Evolutionary conservation across 371 early-diverging fungal species (phyloP), one percentile per base, ranked within the genome.

Genomic region (Rhizopus arrhizus): DNA sequence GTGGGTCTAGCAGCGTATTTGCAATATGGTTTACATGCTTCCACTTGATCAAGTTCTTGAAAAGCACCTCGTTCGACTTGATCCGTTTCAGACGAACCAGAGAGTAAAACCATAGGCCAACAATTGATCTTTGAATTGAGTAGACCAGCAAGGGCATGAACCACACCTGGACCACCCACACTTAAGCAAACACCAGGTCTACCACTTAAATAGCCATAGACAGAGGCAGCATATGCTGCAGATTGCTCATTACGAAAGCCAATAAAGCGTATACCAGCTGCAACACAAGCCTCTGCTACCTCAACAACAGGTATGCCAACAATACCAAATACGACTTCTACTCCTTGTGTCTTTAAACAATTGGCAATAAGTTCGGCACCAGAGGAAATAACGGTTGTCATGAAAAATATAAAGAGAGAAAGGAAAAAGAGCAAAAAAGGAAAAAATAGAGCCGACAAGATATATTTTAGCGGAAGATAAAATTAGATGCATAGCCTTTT

Each of bases 251-350:
- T 89, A 56, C 90, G 84, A 70, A 90, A 90, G 7, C 85, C 87
- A 53, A 92, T 80, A 70, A 89, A 92, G 43, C 70, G 72, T 34
- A 92, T 89, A 41, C 92, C 92, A 47, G 76, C 82, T n/a, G 80
- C 77, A 47, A 80, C 79, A 62, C 85, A 84, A n/a, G 90, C 90
- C 42, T 90, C 89, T 58, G 89, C 90, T 10, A 89, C 68, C 59
- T 88, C 87, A 45, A 91, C 83, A 1, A 92, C 88, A 10, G 92
- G 92, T 59, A 91, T 90, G 28, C 92, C 92, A n/a, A 92, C 92
- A 59, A 92, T 88, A 35, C 92, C 92, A 74, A 92, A 92, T 4
- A 90, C 77, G 0, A 89, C 86, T 28, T 68, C 57, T 33, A 92
- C 89, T 29, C 85, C 88, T 57, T 84, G 88, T 3, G 60, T 66